Percentiles rank a stretch among this genome's conserved stretches.
phyloP scores from a whole-genome alignment of 2,329 filamentous ascomycete genomes.

The Xylaria sp. region DNA sequence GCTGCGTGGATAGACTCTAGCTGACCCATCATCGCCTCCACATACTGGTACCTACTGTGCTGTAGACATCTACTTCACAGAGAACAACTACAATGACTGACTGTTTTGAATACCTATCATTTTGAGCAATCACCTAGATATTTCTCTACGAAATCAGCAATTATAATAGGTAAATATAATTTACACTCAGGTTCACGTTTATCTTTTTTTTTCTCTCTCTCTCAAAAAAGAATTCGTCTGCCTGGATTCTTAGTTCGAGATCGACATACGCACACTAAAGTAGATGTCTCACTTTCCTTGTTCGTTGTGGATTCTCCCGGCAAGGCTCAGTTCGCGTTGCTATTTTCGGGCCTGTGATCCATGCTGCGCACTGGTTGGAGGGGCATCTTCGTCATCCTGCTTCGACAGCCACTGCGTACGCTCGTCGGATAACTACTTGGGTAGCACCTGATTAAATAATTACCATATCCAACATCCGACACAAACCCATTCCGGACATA shows the following conservation, averaged over 20 bases:
- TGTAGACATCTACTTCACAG: not conserved
- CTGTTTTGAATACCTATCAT: too few relatives aligned
- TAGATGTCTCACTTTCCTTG: not conserved
- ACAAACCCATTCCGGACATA: not conserved
- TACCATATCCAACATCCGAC: not conserved
- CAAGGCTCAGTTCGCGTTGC: conserved; percentile 9
- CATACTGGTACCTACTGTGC: not conserved
- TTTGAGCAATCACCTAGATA: too few relatives aligned
- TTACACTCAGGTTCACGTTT: too few relatives aligned
- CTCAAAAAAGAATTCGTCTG: too few relatives aligned
- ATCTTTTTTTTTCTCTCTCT: too few relatives aligned
- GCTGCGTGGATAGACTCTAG: not conserved
- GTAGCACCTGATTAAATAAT: not conserved
- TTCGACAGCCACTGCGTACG: conserved; percentile 21
- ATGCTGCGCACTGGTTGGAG: conserved; percentile 9
- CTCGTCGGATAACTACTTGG: not conserved
- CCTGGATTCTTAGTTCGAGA: too few relatives aligned
- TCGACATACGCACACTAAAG: too few relatives aligned
- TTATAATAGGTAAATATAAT: too few relatives aligned
- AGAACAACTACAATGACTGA: too few relatives aligned
- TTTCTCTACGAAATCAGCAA: too few relatives aligned
- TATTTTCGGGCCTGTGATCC: conserved; percentile 31
- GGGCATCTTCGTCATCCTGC: conserved; percentile 35
- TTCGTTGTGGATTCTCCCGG: not conserved
- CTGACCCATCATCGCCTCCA: not conserved